A percentile compares a stretch with the other conserved stretches of the same genome.
Evolutionary conservation across 306 rosid species (phyloP).

Genomic region (Castanospermum australe): DNA sequence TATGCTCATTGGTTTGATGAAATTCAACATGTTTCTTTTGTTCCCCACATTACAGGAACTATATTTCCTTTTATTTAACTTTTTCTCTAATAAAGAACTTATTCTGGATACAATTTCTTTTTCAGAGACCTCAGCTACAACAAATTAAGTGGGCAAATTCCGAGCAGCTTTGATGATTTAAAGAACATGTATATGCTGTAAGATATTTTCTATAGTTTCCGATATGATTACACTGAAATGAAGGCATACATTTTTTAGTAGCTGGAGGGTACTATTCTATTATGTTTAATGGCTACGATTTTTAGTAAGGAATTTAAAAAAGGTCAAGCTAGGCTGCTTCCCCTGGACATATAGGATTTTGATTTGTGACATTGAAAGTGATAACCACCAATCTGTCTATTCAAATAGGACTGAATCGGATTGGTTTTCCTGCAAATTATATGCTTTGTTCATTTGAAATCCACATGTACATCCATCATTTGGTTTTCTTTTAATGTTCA

Average conservation of each 20-base stretch:
- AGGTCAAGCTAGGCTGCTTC: neutral
- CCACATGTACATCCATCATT: neutral
- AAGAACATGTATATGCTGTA: slow-evolving; percentile 34
- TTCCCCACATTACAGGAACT: neutral
- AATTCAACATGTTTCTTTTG: neutral
- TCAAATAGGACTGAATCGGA: neutral
- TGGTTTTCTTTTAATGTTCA: neutral
- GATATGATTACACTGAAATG: neutral
- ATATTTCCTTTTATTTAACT: neutral
- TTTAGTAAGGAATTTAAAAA: neutral
- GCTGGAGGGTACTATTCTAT: neutral
- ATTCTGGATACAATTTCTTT: neutral
- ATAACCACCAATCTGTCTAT: neutral
- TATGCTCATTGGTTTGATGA: neutral
- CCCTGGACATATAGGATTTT: neutral
- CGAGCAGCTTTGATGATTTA: slow-evolving; percentile 30
- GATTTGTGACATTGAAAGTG: neutral
- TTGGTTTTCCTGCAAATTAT: neutral
- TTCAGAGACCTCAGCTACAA: slow-evolving; percentile 71
- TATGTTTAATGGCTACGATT: neutral
- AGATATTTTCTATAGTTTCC: slow-evolving; percentile 20
- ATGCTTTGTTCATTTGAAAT: neutral
- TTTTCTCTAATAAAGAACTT: neutral
- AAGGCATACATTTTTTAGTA: neutral
- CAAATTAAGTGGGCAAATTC: slow-evolving; percentile 52